phyloP scores from a whole-genome alignment of 83 land plant species.

The Thuja plicata region DNA sequence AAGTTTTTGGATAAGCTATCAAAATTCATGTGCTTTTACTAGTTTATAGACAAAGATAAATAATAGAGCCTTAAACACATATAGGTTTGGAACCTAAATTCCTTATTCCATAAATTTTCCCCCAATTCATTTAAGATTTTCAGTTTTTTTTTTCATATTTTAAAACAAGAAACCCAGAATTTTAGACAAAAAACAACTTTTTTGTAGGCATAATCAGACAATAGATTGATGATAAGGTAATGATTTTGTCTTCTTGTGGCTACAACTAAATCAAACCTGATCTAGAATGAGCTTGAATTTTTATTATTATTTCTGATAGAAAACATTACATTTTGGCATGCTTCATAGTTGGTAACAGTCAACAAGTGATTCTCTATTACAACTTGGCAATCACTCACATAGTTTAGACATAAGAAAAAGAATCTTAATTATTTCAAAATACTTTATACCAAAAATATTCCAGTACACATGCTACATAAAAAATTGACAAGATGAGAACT shows the following conservation, averaged over 20 bases:
- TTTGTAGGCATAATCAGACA: neutral
- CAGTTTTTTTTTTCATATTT: neutral
- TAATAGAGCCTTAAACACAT: neutral
- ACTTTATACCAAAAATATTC: neutral
- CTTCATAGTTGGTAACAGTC: constrained; percentile 55
- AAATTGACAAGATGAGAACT: neutral
- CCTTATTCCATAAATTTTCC: neutral
- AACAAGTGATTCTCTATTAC: constrained; percentile 86
- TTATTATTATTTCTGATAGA: constrained; percentile 70
- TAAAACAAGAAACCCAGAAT: neutral
- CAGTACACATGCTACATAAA: neutral
- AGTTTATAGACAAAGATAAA: neutral
- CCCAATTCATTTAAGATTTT: neutral
- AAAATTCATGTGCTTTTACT: neutral
- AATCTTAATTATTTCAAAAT: neutral
- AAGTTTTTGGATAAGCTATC: neutral
- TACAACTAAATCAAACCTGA: constrained; percentile 46
- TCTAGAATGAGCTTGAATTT: constrained; percentile 65
- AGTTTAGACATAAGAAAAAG: constrained; percentile 40
- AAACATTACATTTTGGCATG: constrained; percentile 82
- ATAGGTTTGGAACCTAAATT: neutral
- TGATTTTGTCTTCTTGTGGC: neutral
- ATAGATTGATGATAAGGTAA: neutral
- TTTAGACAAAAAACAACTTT: neutral
- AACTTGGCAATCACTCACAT: constrained; percentile 83